These are phyloP conservation scores for Ogataea trehaloabstinens DNA, from an alignment of 805 yeast genomes.

Conservation along the genomic window DNA sequence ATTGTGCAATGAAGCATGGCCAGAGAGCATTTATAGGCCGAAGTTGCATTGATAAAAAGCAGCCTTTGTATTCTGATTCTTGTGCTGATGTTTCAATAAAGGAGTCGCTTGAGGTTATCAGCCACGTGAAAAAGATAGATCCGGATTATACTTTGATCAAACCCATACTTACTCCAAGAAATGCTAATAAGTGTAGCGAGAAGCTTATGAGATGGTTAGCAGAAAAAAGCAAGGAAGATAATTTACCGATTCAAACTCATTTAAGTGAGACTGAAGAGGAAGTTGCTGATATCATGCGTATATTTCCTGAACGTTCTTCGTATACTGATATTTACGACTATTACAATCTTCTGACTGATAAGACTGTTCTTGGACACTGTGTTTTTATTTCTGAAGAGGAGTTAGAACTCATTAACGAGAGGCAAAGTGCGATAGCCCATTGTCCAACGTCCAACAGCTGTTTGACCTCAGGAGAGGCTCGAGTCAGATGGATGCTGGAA, in stretches of 20 bases:
- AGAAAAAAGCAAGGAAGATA: constrained; percentile 22
- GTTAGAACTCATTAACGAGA: constrained; percentile 47
- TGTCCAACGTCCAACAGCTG: constrained; percentile 88
- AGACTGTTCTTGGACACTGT: constrained; percentile 84
- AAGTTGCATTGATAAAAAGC: constrained; percentile 75
- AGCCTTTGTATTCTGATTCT: constrained; percentile 22
- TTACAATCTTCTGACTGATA: constrained; percentile 52
- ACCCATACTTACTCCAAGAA: constrained; percentile 84
- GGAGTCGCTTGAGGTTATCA: constrained; percentile 53
- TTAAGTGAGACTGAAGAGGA: constrained; percentile 74
- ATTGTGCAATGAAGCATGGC: constrained; percentile 57
- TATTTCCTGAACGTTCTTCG: constrained; percentile 66
- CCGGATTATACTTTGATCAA: constrained; percentile 48
- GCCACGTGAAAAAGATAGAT: constrained; percentile 50
- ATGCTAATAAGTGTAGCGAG: constrained; percentile 82
- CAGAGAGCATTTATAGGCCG: constrained; percentile 87
- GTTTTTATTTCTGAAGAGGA: constrained; percentile 68
- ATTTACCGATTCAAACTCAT: constrained; percentile 79
- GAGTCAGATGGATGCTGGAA: constrained; percentile 62
- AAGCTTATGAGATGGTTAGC: constrained; percentile 53
- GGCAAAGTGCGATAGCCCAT: constrained; percentile 71
- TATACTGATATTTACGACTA: constrained; percentile 75
- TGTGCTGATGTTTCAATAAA: constrained; percentile 15
- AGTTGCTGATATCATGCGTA: constrained; percentile 61
- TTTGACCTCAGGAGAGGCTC: constrained; percentile 83